Evolutionary conservation across 2,329 filamentous ascomycete genomes (phyloP).

Genomic region (Phyllosticta paracitricarpa): DNA sequence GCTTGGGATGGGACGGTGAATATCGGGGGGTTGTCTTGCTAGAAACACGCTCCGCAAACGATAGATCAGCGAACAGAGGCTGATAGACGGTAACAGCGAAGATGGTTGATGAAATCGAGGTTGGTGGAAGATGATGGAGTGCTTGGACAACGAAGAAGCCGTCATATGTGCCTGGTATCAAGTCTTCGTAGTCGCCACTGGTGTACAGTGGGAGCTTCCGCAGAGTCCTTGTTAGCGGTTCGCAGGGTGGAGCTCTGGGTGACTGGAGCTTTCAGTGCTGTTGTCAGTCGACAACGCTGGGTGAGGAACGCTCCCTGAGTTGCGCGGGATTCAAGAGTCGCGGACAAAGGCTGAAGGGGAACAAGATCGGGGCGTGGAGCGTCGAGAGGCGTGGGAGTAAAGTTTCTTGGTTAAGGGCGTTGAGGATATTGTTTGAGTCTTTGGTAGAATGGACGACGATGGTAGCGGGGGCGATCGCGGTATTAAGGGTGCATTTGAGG

Average conservation of each 20-base stretch:
- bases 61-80: too few species aligned
- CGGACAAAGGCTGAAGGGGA: not conserved
- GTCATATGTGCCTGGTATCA: conserved; percentile 30
- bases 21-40: too few species aligned
- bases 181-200: conserved; percentile 29
- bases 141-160: conserved; percentile 17
- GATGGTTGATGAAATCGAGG: too few species aligned
- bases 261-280: conserved; percentile 8
- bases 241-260: conserved; percentile 20
- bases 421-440: too few species aligned
- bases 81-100: too few species aligned
- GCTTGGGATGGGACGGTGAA: too few species aligned
- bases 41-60: too few species aligned
- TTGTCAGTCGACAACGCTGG: conserved; percentile 4
- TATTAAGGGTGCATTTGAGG: too few species aligned
- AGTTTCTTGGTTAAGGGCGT: too few species aligned
- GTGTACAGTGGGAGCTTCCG: conserved; percentile 29
- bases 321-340: not conserved
- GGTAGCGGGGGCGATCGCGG: too few species aligned
- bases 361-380: conserved; percentile 6
- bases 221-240: conserved; percentile 24
- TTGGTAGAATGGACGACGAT: too few species aligned
- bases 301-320: not conserved
- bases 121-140: not conserved
- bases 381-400: conserved; percentile 6